Percentiles rank a stretch among this genome's conserved stretches.
Evolutionary conservation across 176 grass and related monocot species (phyloP).

Genomic region (Eremochloa ophiuroides): DNA sequence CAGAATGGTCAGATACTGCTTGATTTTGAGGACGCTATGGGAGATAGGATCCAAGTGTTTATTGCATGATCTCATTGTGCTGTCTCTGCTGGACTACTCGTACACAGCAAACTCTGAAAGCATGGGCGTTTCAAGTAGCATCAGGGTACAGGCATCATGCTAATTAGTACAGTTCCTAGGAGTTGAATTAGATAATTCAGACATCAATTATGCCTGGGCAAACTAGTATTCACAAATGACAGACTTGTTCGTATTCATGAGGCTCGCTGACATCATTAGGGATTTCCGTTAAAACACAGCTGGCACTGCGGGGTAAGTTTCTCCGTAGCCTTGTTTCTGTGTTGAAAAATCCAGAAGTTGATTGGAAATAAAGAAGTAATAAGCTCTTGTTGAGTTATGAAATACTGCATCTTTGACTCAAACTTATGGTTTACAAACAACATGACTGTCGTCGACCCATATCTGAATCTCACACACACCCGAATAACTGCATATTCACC

Average conservation of each 20-base stretch:
- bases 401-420: background rate
- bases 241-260: background rate
- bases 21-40: slow-evolving; percentile 71
- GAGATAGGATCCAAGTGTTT: slow-evolving; percentile 85
- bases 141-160: background rate
- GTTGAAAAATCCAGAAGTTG: background rate
- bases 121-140: background rate
- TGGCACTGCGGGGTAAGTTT: background rate
- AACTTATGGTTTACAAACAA: background rate
- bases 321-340: background rate
- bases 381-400: background rate
- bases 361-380: slow-evolving; percentile 16
- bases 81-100: background rate
- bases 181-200: background rate
- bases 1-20: slow-evolving; percentile 80
- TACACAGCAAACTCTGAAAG: background rate
- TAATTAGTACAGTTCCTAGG: background rate
- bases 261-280: background rate
- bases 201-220: background rate
- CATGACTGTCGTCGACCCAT: background rate
- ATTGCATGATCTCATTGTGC: slow-evolving; percentile 44
- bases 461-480: background rate
- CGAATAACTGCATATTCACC: background rate
- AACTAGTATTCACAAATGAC: background rate
- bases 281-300: background rate